Evolutionary conservation across 768 basidiomycete species (phyloP).

Genomic region (Paxillus rubicundulus): DNA sequence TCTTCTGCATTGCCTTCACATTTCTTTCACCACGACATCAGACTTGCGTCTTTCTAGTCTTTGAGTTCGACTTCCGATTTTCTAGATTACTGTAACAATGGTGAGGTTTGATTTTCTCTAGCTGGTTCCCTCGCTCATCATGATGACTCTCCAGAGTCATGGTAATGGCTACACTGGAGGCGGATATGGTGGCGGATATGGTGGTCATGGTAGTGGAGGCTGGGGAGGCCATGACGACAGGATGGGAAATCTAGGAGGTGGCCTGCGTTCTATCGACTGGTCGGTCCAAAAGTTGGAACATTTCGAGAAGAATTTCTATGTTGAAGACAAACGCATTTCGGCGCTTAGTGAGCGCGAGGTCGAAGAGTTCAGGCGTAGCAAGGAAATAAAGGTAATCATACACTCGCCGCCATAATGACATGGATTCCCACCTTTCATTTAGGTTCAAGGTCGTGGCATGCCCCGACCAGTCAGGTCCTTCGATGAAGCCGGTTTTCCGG

Average conservation of each 20-base stretch:
- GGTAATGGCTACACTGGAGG: slow-evolving; percentile 33
- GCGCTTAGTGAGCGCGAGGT: slow-evolving; percentile 80
- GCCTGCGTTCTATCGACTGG: slow-evolving; percentile 88
- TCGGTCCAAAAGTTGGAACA: slow-evolving; percentile 62
- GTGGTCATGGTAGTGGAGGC: slow-evolving; percentile 29
- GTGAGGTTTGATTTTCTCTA: slow-evolving; percentile 2
- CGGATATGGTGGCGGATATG: slow-evolving; percentile 27
- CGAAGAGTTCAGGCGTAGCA: slow-evolving; percentile 76
- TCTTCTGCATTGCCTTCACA: no score
- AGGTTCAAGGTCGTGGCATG: slow-evolving; percentile 86
- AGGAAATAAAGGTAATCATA: slow-evolving; percentile 79
- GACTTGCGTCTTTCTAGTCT: slow-evolving; percentile 1
- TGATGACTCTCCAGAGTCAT: slow-evolving; percentile 21
- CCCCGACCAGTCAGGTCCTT: slow-evolving; percentile 90
- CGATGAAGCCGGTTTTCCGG: slow-evolving; percentile 94
- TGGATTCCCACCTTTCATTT: slow-evolving; percentile 6
- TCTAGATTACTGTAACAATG: slow-evolving; percentile 16
- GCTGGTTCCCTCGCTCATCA: not conserved
- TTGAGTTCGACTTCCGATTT: not conserved
- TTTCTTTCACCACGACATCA: slow-evolving; percentile 20
- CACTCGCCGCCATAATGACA: not conserved
- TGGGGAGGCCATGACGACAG: slow-evolving; percentile 51
- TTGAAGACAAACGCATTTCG: slow-evolving; percentile 84
- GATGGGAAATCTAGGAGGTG: slow-evolving; percentile 80
- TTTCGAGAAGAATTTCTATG: slow-evolving; percentile 98